Base-by-base conservation (phyloP, 2,329 filamentous ascomycete genomes). In the Colletotrichum orbiculare region DNA sequence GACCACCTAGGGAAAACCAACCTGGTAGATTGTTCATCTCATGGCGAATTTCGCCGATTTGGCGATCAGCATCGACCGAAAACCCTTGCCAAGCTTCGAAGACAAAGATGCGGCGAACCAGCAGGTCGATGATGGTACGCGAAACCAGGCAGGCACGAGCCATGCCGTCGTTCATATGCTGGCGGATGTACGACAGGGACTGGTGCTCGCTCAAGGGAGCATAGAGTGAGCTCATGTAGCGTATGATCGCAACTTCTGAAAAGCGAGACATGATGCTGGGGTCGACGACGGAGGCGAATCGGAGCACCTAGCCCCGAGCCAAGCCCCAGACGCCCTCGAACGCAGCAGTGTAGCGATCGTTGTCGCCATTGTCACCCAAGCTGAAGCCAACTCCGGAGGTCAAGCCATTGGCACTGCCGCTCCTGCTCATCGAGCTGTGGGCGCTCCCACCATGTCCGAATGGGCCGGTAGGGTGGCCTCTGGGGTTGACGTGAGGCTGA, bases 111-210 rank as follows among this genome's bases (percentile, higher is more conserved):
- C 77, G 73, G 64, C 78, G 78, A 58, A 81, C 78, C 45, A 81
- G 73, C 59, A 77, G 80, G 69, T 81, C 79, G 37, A 81, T 74
- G 17, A 80, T 74, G 64, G 81, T 73, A 7, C 79, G 75, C 2
- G 79, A 80, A 13, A 81, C 76, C n/a, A 81, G 73, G 66, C 79
- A 81, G 3, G 75, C 75, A 70, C 81, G 81, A 53, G 77, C 74
- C 60, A 77, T 76, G 39, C 75, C 73, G 25, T 78, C 75, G 57
- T 75, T 75, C 25, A 81, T 73, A 55, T 81, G 79, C 59, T 73
- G 75, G 50, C 79, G 75, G 17, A 81, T 75, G 54, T 81, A 81
- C 4, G 79, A 78, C 4, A 76, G 68, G 2, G 79, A 78, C 67
- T 81, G 78, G 1, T 69, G 49, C 57, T 77, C 75, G 13, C 74